A percentile compares a stretch with the other conserved stretches of the same genome.
phyloP scores from a whole-genome alignment of 352 stramenopile genomes.

The Globisporangium nagaii region DNA sequence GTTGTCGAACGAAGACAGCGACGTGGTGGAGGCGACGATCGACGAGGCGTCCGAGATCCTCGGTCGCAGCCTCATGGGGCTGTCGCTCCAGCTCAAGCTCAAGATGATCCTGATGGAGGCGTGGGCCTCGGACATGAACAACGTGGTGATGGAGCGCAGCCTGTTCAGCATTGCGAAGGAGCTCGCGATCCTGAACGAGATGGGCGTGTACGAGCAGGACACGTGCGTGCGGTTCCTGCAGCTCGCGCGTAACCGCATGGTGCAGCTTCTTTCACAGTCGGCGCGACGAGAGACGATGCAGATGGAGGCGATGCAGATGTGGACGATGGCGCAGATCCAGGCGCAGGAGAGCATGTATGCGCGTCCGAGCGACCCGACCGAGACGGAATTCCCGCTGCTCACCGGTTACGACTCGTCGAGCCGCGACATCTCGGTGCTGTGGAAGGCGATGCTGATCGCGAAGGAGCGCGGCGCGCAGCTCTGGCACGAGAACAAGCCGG shows the following conservation, averaged over 20 bases:
- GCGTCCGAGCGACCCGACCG: constrained; percentile 27
- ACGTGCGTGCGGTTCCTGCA: constrained; percentile 76
- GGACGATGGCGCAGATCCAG: constrained; percentile 71
- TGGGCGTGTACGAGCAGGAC: constrained; percentile 69
- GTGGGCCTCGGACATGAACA: constrained; percentile 84
- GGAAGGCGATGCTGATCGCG: constrained; percentile 79
- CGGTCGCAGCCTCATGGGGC: constrained; percentile 64
- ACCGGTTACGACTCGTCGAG: constrained; percentile 58
- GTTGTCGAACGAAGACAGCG: constrained; percentile 12
- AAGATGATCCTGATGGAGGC: constrained; percentile 82
- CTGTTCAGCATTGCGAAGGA: constrained; percentile 80
- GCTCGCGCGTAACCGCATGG: constrained; percentile 61
- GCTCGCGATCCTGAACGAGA: constrained; percentile 65
- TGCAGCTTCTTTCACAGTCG: constrained; percentile 51
- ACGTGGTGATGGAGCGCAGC: constrained; percentile 81
- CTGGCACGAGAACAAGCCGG: constrained; percentile 84
- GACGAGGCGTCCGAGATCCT: constrained; percentile 31
- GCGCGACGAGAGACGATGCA: constrained; percentile 55
- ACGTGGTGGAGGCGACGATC: neutral
- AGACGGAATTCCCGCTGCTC: constrained; percentile 58
- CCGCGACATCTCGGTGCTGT: constrained; percentile 69
- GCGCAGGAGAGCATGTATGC: constrained; percentile 43
- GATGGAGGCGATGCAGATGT: constrained; percentile 67
- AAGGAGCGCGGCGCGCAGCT: constrained; percentile 72
- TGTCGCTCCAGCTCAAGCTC: constrained; percentile 79